Conservation (phyloP, 306 rosid species). For the Begonia masoniana region DNA sequence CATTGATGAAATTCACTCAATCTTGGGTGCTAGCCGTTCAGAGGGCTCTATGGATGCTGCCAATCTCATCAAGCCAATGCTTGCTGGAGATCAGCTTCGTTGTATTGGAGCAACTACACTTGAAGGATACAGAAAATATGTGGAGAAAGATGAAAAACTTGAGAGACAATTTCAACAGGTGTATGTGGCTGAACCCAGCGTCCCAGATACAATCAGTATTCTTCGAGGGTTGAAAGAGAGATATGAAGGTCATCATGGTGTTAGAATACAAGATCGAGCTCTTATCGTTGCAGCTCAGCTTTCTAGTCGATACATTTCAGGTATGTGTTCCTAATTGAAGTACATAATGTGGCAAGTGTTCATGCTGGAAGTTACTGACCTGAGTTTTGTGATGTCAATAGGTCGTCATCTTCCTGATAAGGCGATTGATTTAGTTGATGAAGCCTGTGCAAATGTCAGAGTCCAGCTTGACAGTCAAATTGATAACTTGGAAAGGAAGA, state of each 20-base stretch:
- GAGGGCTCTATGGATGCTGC: slow-evolving; percentile 99
- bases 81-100: slow-evolving; percentile 85
- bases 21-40: slow-evolving; percentile 80
- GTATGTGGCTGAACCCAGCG: slow-evolving; percentile 88
- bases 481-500: slow-evolving; percentile 68
- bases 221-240: slow-evolving; percentile 81
- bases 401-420: slow-evolving; percentile 94
- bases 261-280: slow-evolving; percentile 73
- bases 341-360: neutral
- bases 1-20: slow-evolving; percentile 80
- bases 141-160: slow-evolving; percentile 91
- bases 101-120: slow-evolving; percentile 94
- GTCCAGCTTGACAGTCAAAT: slow-evolving; percentile 94
- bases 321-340: slow-evolving; percentile 16
- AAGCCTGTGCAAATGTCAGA: slow-evolving; percentile 88
- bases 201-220: slow-evolving; percentile 58
- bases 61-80: slow-evolving; percentile 79
- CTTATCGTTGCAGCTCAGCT: slow-evolving; percentile 72
- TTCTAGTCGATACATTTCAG: slow-evolving; percentile 77
- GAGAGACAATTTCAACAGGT: slow-evolving; percentile 91
- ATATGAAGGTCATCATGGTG: slow-evolving; percentile 95
- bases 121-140: slow-evolving; percentile 85
- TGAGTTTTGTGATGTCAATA: slow-evolving; percentile 14
- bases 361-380: neutral
- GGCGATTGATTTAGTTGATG: slow-evolving; percentile 87